Evolutionary conservation across 371 early-diverging fungal genomes (phyloP).

Genomic region (Mortierella sp.): DNA sequence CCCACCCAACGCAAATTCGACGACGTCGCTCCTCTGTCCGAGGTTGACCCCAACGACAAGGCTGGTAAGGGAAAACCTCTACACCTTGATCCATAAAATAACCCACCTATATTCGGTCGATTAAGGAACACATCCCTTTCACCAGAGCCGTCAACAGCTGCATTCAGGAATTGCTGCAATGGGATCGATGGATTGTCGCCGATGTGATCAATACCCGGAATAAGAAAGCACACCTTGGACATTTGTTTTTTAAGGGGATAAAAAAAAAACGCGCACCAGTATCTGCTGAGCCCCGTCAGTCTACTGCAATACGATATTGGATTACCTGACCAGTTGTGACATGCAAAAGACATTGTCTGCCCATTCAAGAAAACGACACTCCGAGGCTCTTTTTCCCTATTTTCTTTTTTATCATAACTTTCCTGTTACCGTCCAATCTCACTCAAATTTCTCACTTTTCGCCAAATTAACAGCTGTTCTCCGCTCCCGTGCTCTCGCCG

Average conservation of each 20-base stretch:
- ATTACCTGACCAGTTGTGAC: no score
- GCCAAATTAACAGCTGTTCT: conserved; percentile 65
- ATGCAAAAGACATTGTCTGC: no score
- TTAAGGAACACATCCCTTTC: no score
- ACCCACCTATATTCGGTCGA: no score
- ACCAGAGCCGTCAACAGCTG: no score
- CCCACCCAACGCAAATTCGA: conserved; percentile 55
- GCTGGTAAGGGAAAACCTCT: conserved; percentile 38
- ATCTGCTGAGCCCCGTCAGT: no score
- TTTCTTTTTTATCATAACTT: not conserved
- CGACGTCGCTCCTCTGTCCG: conserved; percentile 46
- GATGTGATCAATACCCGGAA: no score
- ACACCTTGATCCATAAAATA: not conserved
- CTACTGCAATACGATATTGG: no score
- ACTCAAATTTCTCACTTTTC: not conserved
- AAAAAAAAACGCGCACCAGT: no score
- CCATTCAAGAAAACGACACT: no score
- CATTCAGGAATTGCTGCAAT: not conserved
- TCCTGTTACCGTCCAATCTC: not conserved
- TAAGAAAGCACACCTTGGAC: not conserved
- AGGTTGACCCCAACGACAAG: conserved; percentile 54
- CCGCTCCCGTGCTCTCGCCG: conserved; percentile 78
- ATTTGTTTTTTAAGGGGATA: not conserved
- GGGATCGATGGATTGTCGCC: no score
- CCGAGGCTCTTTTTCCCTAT: not conserved